Conservation (phyloP, 179 eudicot species). For the Silene coronaria region DNA sequence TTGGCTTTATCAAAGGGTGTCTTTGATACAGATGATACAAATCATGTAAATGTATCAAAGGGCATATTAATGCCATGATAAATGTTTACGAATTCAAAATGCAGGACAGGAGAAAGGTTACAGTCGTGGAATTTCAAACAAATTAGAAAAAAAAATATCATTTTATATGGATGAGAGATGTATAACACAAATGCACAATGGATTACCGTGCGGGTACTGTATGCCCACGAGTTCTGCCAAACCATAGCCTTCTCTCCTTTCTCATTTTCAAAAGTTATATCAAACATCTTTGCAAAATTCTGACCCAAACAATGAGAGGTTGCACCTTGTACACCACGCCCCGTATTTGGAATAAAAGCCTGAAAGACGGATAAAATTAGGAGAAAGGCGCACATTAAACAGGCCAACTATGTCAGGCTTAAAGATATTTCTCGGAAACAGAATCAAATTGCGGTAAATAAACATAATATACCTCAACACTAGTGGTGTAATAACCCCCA, state of each 20-base stretch:
- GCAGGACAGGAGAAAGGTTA: background rate
- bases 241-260: conserved; percentile 91
- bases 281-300: conserved; percentile 98
- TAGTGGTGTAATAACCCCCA: conserved; percentile 93
- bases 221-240: conserved; percentile 99
- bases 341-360: conserved; percentile 94
- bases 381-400: background rate
- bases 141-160: background rate
- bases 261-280: conserved; percentile 81
- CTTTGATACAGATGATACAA: background rate
- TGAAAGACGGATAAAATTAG: conserved; percentile 15
- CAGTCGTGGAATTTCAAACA: background rate
- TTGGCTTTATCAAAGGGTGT: background rate
- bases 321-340: conserved; percentile 98
- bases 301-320: conserved; percentile 98
- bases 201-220: conserved; percentile 57
- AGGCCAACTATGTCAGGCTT: background rate
- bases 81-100: background rate
- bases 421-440: background rate
- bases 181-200: background rate
- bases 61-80: background rate
- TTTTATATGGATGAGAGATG: background rate
- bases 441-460: background rate
- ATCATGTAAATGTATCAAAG: background rate
- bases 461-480: conserved; percentile 68